Percentiles rank a stretch among this genome's conserved stretches.
Conservation (phyloP, 2,329 filamentous ascomycete genomes). For the Phialophora chinensis region DNA sequence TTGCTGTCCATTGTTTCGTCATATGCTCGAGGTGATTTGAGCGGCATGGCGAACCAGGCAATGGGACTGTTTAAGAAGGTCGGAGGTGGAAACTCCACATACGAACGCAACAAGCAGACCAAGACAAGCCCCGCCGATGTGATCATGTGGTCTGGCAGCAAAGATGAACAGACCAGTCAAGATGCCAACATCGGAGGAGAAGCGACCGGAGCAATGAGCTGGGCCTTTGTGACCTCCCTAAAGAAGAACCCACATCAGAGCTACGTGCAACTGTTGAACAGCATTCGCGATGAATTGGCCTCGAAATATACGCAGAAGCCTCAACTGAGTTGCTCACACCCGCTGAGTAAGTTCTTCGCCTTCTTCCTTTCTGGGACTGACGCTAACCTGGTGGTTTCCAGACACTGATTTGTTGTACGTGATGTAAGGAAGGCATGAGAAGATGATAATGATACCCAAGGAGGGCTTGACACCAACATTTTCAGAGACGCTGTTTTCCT, state of each 20-base stretch:
- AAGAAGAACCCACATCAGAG: constrained; percentile 94
- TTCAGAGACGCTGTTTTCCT: constrained; percentile 1
- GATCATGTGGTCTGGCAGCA: constrained; percentile 96
- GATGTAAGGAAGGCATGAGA: constrained; percentile 58
- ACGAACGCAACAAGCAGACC: constrained; percentile 80
- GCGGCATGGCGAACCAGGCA: constrained; percentile 78
- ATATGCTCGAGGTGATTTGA: constrained; percentile 83
- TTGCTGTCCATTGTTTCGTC: constrained; percentile 71
- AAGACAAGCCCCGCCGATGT: constrained; percentile 96
- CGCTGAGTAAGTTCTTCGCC: constrained; percentile 72
- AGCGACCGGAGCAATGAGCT: constrained; percentile 97
- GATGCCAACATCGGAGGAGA: constrained; percentile 87
- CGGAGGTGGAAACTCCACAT: constrained; percentile 75
- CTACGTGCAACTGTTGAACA: constrained; percentile 95
- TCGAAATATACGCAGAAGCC: constrained; percentile 93
- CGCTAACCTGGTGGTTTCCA: constrained; percentile 45
- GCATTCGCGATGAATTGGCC: constrained; percentile 85
- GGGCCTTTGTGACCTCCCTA: constrained; percentile 89
- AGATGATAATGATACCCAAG: constrained; percentile 22
- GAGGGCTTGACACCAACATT: neutral
- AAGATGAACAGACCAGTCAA: constrained; percentile 92
- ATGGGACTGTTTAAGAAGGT: constrained; percentile 88
- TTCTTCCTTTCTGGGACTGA: constrained; percentile 35
- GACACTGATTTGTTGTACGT: constrained; percentile 71
- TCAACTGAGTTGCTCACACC: constrained; percentile 94